Evolutionary conservation across 257 asterid species (phyloP).

Genomic region (Oldenlandia corymbosa): DNA sequence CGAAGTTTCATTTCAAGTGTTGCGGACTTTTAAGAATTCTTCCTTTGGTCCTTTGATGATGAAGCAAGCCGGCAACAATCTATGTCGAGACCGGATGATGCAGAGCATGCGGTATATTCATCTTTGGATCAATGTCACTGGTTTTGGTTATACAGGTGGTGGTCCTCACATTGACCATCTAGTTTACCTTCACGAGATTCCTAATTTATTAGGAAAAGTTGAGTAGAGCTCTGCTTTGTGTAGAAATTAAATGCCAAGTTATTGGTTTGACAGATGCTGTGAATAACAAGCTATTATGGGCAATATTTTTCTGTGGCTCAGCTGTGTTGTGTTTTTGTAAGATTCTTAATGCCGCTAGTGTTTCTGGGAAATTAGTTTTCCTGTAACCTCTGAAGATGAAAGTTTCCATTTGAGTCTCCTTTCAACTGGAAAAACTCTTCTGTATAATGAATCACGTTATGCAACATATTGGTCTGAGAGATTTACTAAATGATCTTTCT

Average conservation of each 20-base stretch:
- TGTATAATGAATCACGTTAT: too few species aligned
- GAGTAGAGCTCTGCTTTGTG: neutral
- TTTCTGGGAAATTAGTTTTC: neutral
- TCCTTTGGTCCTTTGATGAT: neutral
- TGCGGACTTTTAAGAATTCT: neutral
- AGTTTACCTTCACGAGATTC: neutral
- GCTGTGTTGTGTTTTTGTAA: neutral
- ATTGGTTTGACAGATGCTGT: neutral
- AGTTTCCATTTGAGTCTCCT: neutral
- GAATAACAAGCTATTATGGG: neutral
- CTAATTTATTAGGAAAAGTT: neutral
- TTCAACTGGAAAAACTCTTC: too few species aligned
- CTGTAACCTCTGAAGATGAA: neutral
- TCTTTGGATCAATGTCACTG: neutral
- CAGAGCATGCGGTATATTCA: neutral
- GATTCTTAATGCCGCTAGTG: neutral
- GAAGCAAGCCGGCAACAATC: neutral
- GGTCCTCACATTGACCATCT: slow-evolving; percentile 4
- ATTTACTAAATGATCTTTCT: too few species aligned
- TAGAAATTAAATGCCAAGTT: neutral
- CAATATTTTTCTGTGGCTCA: neutral
- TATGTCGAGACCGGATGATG: neutral
- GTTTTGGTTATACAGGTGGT: neutral
- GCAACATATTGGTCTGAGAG: too few species aligned
- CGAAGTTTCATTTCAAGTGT: neutral